phyloP scores from a whole-genome alignment of 2,329 filamentous ascomycete genomes.

The Fusarium coicis region DNA sequence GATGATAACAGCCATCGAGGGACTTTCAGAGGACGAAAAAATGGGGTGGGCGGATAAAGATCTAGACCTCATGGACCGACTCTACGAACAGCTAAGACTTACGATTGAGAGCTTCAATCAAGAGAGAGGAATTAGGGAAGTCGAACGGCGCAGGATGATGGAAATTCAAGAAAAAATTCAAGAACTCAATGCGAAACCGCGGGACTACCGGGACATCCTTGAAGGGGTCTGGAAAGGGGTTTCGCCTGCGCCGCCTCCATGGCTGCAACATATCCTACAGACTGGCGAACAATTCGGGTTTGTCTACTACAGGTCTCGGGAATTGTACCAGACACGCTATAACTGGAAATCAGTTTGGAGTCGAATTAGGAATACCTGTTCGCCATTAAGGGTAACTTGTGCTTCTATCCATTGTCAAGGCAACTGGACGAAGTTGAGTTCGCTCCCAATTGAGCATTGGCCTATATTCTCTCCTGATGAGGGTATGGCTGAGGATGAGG shows the following conservation, averaged over 20 bases:
- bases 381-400: neutral
- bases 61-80: neutral
- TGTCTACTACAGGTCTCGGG: slow-evolving; percentile 26
- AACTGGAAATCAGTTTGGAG: neutral
- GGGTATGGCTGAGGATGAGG: slow-evolving; percentile 11
- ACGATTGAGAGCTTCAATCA: too few species aligned
- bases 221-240: slow-evolving; percentile 16
- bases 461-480: slow-evolving; percentile 17
- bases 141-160: neutral
- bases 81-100: neutral
- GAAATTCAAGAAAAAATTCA: neutral
- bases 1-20: neutral
- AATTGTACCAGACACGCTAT: neutral
- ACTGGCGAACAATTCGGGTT: slow-evolving; percentile 21
- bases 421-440: neutral
- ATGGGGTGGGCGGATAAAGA: neutral
- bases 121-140: too few species aligned
- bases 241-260: slow-evolving; percentile 29
- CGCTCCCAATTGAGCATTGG: slow-evolving; percentile 10
- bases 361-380: neutral
- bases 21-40: neutral
- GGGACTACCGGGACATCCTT: neutral
- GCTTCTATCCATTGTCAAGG: slow-evolving; percentile 14
- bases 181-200: neutral
- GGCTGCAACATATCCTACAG: slow-evolving; percentile 20